Base-by-base conservation (phyloP, 2,329 filamentous ascomycete genomes). In the Ascochyta clinopodiicola region DNA sequence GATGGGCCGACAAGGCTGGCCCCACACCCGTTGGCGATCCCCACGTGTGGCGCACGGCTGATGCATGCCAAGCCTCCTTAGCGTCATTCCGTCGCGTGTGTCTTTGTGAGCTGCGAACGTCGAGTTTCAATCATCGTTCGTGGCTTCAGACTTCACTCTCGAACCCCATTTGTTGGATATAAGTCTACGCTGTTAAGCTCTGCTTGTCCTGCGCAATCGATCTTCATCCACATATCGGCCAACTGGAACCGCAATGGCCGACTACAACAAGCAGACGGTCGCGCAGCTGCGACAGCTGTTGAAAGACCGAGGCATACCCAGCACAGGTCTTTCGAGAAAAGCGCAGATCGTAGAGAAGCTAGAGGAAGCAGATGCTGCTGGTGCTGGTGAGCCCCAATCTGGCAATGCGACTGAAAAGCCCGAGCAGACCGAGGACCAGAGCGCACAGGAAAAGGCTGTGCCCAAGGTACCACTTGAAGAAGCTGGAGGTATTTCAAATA, bases 231-330 rank as follows among this genome's bases (percentile, higher is more conserved):
- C 21, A 6, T 29, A n/a, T 2, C 25, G 25, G 22, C 6, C 17
- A 9, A 25, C 40, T n/a, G 25, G 27, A 21, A 27, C 21, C 45
- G 24, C 31, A 46, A 77, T 75, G 73, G 51, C 70, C 10, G 78
- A 81, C 53, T 82, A 82, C 71, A 75, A 68, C 63, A 77, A 76
- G 56, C 72, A 78, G 39, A 81, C 80, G 22, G 80, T 82, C 59
- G 72, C 75, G 49, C 76, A 80, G 59, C 71, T 82, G 44, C 76
- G 77, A 59, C 71, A 77, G 52, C 50, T 80, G 47, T 68, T 81
- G 43, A 81, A 81, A 53, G 77, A 81, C 34, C 75, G 79, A 44
- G 72, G 73, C 40, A 80, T 82, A 51, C 69, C 79, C 1, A 72
- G 73, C 22, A 78, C 78, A 0, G 78, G 79, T 22, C 66, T 82